These are phyloP conservation scores for Orbilia quercus DNA, from an alignment of 2,329 filamentous ascomycete species.

Conservation along the genomic window DNA sequence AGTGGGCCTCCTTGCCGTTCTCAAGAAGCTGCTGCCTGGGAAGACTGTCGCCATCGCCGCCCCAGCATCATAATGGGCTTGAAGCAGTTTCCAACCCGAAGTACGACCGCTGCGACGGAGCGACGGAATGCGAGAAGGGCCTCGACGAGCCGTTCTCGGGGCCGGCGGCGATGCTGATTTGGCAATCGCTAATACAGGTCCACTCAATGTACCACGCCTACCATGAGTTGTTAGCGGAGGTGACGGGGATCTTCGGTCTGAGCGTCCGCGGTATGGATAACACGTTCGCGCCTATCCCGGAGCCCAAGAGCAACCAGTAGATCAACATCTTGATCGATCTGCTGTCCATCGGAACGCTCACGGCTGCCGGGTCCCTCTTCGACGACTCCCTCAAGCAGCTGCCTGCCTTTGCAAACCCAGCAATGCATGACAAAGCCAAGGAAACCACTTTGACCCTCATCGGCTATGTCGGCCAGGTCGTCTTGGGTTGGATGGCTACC, in stretches of 20 bases:
- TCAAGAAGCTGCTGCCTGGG: conserved; percentile 59
- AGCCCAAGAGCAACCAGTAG: conserved; percentile 59
- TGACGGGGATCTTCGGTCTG: conserved; percentile 57
- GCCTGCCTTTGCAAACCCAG: conserved; percentile 56
- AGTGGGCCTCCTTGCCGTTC: conserved; percentile 61
- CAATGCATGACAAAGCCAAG: conserved; percentile 59
- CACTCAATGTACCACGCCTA: conserved; percentile 58
- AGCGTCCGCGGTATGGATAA: conserved; percentile 58
- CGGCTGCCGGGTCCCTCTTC: conserved; percentile 60
- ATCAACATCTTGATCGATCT: conserved; percentile 61
- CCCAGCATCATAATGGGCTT: conserved; percentile 43
- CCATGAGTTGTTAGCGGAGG: conserved; percentile 38
- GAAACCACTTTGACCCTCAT: conserved; percentile 60
- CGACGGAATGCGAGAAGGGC: conserved; percentile 40
- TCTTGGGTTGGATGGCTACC: conserved; percentile 60
- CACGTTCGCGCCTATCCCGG: conserved; percentile 61
- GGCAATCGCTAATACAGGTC: conserved; percentile 60
- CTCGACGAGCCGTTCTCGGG: conserved; percentile 54
- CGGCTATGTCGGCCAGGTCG: conserved; percentile 60
- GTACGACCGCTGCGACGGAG: conserved; percentile 53
- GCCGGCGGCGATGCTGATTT: conserved; percentile 58
- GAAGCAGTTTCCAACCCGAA: conserved; percentile 30
- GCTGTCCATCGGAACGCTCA: conserved; percentile 60
- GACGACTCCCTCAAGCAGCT: conserved; percentile 59
- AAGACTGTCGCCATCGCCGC: conserved; percentile 59